phyloP scores from a whole-genome alignment of 2,329 filamentous ascomycete species.

The Neobulgaria alba region DNA sequence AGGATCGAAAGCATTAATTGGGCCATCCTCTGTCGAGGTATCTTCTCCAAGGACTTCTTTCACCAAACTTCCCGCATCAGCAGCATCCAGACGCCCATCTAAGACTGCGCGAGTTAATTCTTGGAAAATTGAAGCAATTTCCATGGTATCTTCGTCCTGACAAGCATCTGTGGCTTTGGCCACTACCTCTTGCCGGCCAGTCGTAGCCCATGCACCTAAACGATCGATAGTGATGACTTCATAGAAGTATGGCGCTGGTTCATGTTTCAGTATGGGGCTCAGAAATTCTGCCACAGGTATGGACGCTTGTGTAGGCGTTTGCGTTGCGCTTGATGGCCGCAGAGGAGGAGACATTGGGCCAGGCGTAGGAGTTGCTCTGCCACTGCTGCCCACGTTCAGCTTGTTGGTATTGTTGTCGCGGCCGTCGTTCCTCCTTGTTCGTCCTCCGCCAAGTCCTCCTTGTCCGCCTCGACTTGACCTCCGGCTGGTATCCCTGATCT shows the following conservation, averaged over 20 bases:
- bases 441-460: constrained; percentile 21
- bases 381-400: constrained; percentile 16
- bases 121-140: constrained; percentile 68
- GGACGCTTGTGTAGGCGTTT: constrained; percentile 21
- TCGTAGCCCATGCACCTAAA: constrained; percentile 57
- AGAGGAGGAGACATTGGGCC: constrained; percentile 28
- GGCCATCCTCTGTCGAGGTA: constrained; percentile 38
- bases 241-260: constrained; percentile 51
- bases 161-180: constrained; percentile 56
- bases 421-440: constrained; percentile 24
- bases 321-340: constrained; percentile 22
- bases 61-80: constrained; percentile 63
- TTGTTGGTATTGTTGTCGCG: constrained; percentile 26
- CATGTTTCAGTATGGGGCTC: constrained; percentile 25
- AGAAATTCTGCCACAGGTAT: constrained; percentile 17
- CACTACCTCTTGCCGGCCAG: constrained; percentile 59
- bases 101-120: constrained; percentile 74
- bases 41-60: constrained; percentile 63
- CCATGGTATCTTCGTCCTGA: constrained; percentile 57
- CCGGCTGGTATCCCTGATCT: constrained; percentile 38
- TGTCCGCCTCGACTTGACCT: constrained; percentile 39
- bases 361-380: constrained; percentile 25
- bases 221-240: constrained; percentile 65
- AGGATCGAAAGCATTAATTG: constrained; percentile 46
- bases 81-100: constrained; percentile 56